phyloP scores from a whole-genome alignment of 2,329 filamentous ascomycete species.

The Geosmithia flava region DNA sequence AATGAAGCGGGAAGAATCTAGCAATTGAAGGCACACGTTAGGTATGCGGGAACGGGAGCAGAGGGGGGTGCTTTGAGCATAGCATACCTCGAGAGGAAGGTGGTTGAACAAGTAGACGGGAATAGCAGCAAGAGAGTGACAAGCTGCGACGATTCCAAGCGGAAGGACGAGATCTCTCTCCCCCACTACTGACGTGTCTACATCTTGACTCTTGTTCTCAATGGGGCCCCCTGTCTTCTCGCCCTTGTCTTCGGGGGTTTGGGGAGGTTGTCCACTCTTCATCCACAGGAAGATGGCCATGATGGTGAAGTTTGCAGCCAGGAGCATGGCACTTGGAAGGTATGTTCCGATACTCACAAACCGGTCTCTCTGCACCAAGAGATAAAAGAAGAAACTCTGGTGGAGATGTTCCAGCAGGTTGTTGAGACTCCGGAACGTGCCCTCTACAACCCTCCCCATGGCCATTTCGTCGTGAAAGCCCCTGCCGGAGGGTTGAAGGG shows the following conservation, averaged over 20 bases:
- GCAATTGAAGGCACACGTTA: slow-evolving; percentile 29
- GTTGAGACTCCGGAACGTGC: slow-evolving; percentile 85
- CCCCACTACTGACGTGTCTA: slow-evolving; percentile 7
- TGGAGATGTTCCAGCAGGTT: slow-evolving; percentile 94
- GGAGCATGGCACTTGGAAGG: slow-evolving; percentile 90
- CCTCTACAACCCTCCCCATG: slow-evolving; percentile 79
- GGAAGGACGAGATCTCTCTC: slow-evolving; percentile 63
- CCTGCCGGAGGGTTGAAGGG: slow-evolving; percentile 75
- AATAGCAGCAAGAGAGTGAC: slow-evolving; percentile 66
- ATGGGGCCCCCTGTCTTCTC: neutral
- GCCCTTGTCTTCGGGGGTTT: slow-evolving; percentile 5
- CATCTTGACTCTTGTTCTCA: neutral
- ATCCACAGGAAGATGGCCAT: slow-evolving; percentile 94
- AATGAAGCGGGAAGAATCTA: slow-evolving; percentile 52
- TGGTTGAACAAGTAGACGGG: slow-evolving; percentile 84
- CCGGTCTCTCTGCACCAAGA: slow-evolving; percentile 79
- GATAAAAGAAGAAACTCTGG: slow-evolving; percentile 98
- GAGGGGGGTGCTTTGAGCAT: neutral
- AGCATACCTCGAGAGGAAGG: slow-evolving; percentile 48
- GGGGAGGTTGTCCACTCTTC: slow-evolving; percentile 52
- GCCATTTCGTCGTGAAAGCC: slow-evolving; percentile 99
- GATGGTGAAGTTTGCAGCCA: slow-evolving; percentile 90
- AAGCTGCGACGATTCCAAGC: slow-evolving; percentile 55
- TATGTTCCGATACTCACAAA: slow-evolving; percentile 99
- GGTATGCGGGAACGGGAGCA: slow-evolving; percentile 50